Base-by-base conservation (phyloP, 768 basidiomycete species). In the Agaricus subrufescens region DNA sequence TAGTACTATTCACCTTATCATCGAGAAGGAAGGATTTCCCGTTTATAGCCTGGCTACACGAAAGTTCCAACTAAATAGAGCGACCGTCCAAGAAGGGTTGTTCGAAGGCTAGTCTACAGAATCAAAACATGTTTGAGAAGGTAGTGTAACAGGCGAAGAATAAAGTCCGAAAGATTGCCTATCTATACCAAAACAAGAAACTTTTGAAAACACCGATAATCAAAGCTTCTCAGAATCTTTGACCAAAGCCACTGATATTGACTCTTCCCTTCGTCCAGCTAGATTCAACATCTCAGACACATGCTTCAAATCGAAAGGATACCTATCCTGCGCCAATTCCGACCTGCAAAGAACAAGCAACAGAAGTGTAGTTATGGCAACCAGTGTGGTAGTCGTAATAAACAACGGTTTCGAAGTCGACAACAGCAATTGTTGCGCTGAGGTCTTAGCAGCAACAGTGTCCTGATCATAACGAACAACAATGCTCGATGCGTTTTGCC, bases 371-470 rank as follows among this genome's bases (percentile, higher is more conserved):
- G 55, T 31, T n/a, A 56, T 50, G 12, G 9, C 55, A n/a, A 44
- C 19, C 8, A 56, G 26, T 8, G 45, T 42, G 5, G 50, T 23
- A 11, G 38, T 31, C 2, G 55, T 27, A 25, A 56, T 50, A 29
- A 56, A 56, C 14, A 56, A n/a, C 19, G 48, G 48, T 34, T 44
- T 45, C 10, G 55, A 56, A 9, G 55, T 50, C 7, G 49, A 50
- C 9, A 56, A 27, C 14, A 19, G 55, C 55, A 48, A 50, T 45
- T 12, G 48, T 42, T 29, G 19, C 46, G 48, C 27, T 50, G 42
- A 14, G 50, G 40, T n/a, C 48, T 48, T 50, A 12, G 48, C 55
- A 12, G 42, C 25, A 10, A 56, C n/a, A 29, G 29, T 14, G 10
- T 11, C 29, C 40, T 37, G 19, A 14, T 50, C 48, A 27, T 50